Conservation (phyloP, 2,329 filamentous ascomycete species). For the Elsinoe arachidis region DNA sequence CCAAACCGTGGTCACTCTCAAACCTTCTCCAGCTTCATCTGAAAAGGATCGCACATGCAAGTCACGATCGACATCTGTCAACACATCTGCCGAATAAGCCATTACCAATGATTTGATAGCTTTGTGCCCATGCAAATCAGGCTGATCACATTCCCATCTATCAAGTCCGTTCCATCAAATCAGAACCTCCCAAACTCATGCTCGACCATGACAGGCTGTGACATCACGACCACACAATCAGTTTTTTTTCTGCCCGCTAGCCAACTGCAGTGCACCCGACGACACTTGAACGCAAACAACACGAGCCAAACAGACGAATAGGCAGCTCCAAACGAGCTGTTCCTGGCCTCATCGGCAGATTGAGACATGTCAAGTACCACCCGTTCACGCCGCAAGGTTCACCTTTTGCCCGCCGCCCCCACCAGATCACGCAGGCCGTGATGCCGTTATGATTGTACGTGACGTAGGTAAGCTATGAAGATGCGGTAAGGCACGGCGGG, state of each 20-base stretch:
- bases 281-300: neutral
- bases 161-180: neutral
- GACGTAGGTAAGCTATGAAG: slow-evolving; percentile 4
- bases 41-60: neutral
- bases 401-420: neutral
- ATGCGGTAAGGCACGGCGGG: neutral
- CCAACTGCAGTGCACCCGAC: neutral
- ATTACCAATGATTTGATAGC: slow-evolving; percentile 1
- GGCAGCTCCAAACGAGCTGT: neutral
- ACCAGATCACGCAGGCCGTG: slow-evolving; percentile 3
- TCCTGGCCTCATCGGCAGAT: slow-evolving; percentile 6
- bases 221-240: slow-evolving; percentile 4
- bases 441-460: slow-evolving; percentile 11
- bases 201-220: slow-evolving; percentile 5
- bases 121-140: neutral
- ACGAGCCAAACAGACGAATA: neutral
- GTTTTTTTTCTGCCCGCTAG: neutral
- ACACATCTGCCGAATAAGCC: neutral
- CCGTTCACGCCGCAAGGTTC: neutral
- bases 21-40: slow-evolving; percentile 9
- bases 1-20: neutral
- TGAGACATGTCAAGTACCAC: slow-evolving; percentile 9
- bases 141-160: neutral
- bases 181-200: neutral
- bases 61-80: neutral